Conservation (phyloP, 1,284 basidiomycete species). For the Malassezia pachydermatis region DNA sequence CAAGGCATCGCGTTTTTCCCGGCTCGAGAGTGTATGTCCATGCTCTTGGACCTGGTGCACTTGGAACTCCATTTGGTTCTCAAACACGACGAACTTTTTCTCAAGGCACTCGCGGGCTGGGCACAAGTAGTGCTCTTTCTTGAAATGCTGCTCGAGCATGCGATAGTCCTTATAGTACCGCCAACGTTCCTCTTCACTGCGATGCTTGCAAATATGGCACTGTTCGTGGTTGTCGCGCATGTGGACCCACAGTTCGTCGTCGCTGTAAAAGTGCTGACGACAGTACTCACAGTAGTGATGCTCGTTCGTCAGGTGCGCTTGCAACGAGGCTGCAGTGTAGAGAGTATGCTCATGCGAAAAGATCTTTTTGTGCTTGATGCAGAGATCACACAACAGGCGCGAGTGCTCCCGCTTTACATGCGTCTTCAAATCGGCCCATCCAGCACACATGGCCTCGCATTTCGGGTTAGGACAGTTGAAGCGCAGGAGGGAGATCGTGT, state of each 20-base stretch:
- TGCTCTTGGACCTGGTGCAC: constrained; percentile 84
- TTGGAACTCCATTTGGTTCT: constrained; percentile 71
- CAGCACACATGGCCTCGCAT: constrained; percentile 71
- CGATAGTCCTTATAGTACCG: constrained; percentile 37
- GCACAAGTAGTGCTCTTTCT: constrained; percentile 64
- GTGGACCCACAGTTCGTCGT: constrained; percentile 85
- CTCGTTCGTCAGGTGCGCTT: constrained; percentile 62
- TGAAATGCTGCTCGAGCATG: constrained; percentile 48
- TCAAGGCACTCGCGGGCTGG: constrained; percentile 63
- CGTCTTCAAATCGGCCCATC: constrained; percentile 78
- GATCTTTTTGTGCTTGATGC: constrained; percentile 80
- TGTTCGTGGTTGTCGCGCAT: constrained; percentile 91
- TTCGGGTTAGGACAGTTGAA: constrained; percentile 50
- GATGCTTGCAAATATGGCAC: constrained; percentile 69
- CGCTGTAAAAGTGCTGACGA: constrained; percentile 73
- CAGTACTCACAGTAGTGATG: constrained; percentile 88
- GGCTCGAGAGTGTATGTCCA: constrained; percentile 65
- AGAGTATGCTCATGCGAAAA: constrained; percentile 89
- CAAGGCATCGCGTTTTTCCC: constrained; percentile 66
- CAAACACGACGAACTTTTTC: constrained; percentile 90
- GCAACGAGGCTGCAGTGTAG: constrained; percentile 63
- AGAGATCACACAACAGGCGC: constrained; percentile 66
- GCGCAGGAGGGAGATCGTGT: constrained; percentile 76
- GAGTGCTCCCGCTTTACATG: constrained; percentile 68
- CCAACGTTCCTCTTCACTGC: constrained; percentile 36